Conservation (phyloP, 2,329 filamentous ascomycete genomes). For the Calonectria fujianensis region DNA sequence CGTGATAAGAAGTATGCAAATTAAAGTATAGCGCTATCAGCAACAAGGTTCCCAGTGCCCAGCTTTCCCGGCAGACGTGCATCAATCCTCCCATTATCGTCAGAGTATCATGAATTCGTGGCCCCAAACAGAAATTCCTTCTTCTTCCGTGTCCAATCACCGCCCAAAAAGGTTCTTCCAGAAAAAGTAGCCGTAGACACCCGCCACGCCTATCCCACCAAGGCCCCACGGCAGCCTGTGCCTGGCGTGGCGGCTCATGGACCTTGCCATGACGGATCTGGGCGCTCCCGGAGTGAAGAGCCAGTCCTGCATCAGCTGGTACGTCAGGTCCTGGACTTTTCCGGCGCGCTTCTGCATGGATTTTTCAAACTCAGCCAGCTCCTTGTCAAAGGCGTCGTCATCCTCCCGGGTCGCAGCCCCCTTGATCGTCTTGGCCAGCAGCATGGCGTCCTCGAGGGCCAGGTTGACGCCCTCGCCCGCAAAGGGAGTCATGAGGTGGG, state of each 20-base stretch:
- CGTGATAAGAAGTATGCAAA: fast-evolving
- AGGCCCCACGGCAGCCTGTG: conserved; percentile 56
- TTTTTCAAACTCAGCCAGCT: conserved; percentile 60
- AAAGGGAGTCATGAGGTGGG: conserved; percentile 76
- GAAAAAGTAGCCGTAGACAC: conserved; percentile 56
- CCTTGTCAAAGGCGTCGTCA: conserved; percentile 57
- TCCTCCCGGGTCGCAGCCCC: conserved; percentile 49
- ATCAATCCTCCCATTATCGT: conserved; percentile 17
- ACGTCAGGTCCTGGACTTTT: conserved; percentile 63
- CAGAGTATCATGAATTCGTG: conserved; percentile 11
- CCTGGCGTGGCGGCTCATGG: conserved; percentile 58
- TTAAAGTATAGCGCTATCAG: conserved; percentile 44
- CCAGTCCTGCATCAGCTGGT: conserved; percentile 68
- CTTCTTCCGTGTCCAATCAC: conserved; percentile 17
- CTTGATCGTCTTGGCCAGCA: conserved; percentile 67
- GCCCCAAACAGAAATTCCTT: conserved; percentile 15
- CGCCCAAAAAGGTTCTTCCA: conserved; percentile 43
- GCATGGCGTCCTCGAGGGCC: conserved; percentile 72
- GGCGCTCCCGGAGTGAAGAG: conserved; percentile 69
- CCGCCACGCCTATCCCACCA: conserved; percentile 57
- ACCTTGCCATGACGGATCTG: conserved; percentile 63
- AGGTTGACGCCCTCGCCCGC: conserved; percentile 77
- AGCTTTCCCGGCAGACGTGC: not conserved
- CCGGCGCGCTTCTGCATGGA: conserved; percentile 62
- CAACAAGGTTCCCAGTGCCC: not conserved